Evolutionary conservation across 1,284 basidiomycete species (phyloP).

Genomic region (Albatrellus sp.): DNA sequence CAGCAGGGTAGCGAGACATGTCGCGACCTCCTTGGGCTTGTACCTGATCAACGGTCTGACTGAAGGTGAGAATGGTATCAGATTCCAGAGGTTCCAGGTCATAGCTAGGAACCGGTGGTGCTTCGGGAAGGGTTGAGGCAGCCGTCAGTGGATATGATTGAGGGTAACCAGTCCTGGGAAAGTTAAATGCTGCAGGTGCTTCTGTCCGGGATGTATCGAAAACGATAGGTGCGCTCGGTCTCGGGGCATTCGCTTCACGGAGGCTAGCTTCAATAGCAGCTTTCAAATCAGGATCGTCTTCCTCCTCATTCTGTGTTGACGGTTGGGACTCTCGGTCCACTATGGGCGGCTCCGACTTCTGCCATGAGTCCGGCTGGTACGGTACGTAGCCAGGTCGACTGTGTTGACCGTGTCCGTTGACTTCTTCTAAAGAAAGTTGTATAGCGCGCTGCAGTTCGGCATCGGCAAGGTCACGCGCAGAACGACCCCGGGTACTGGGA

Average conservation of each 20-base stretch:
- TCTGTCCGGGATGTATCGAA: slow-evolving; percentile 40
- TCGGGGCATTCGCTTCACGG: slow-evolving; percentile 70
- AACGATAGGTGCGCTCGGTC: slow-evolving; percentile 64
- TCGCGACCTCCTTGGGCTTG: slow-evolving; percentile 69
- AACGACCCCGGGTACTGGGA: slow-evolving; percentile 35
- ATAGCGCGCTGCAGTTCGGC: slow-evolving; percentile 92
- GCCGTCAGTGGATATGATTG: slow-evolving; percentile 14
- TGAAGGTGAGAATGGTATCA: slow-evolving; percentile 81
- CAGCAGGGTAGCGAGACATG: slow-evolving; percentile 69
- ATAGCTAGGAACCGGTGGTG: slow-evolving; percentile 52
- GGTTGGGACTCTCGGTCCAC: slow-evolving; percentile 42
- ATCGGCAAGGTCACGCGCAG: slow-evolving; percentile 61
- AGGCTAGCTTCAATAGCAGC: slow-evolving; percentile 95
- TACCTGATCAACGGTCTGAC: slow-evolving; percentile 79
- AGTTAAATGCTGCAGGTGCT: slow-evolving; percentile 21
- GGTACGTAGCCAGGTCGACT: slow-evolving; percentile 55
- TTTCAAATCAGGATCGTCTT: slow-evolving; percentile 86
- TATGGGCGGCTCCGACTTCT: slow-evolving; percentile 63
- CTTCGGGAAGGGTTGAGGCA: slow-evolving; percentile 23
- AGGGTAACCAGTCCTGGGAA: slow-evolving; percentile 18
- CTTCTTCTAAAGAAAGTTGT: slow-evolving; percentile 78
- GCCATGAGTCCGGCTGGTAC: slow-evolving; percentile 41
- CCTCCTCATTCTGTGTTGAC: slow-evolving; percentile 43
- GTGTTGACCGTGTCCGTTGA: slow-evolving; percentile 36
- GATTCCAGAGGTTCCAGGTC: slow-evolving; percentile 72